Base-by-base conservation (phyloP, 345 rosid genomes). In the Heritiera fomes region DNA sequence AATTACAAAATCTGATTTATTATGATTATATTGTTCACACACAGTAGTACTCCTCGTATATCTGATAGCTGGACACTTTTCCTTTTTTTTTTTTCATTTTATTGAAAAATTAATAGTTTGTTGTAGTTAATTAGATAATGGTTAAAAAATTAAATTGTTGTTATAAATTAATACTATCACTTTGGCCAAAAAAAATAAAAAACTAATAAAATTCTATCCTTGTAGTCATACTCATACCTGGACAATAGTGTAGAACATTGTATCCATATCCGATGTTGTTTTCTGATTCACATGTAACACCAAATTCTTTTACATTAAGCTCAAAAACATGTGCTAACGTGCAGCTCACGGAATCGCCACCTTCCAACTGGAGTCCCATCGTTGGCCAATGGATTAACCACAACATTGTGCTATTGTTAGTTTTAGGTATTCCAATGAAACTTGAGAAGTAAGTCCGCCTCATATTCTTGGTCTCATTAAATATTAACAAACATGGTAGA, bases 381-480 rank as follows among this genome's bases (percentile, higher is more conserved):
- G 13, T 12, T 17, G 70, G 70, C 60, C 59, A 71, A 28, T 49
- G 75, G 20, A 49, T 14, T 49, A 71, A 28, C 75, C 60, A 71
- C n/a, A 71, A 13, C 23, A 71, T 49, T 15, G 50, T 66, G 50
- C 78, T 17, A 17, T 40, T 18, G 3, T 23, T 8, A 4, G n/a
- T 55, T 32, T 75, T 15, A 2, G 82, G 82, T 49, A 71, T 43
- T 12, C 82, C 77, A 23, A 58, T 28, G 62, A 69, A 75, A 10
- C 11, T 71, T 62, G 82, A 76, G 40, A 5, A 53, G 14, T 82
- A 82, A 5, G 32, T 17, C 8, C 53, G n/a, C n/a, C n/a, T n/a
- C n/a, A n/a, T n/a, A n/a, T n/a, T 34, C 15, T 32, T 63, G 20
- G 82, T 83, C 46, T 79, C 49, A 15, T 79, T 83, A 32, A 6